These are phyloP conservation scores for Termitomyces sp. DNA, from an alignment of 768 basidiomycete species.

Conservation along the genomic window DNA sequence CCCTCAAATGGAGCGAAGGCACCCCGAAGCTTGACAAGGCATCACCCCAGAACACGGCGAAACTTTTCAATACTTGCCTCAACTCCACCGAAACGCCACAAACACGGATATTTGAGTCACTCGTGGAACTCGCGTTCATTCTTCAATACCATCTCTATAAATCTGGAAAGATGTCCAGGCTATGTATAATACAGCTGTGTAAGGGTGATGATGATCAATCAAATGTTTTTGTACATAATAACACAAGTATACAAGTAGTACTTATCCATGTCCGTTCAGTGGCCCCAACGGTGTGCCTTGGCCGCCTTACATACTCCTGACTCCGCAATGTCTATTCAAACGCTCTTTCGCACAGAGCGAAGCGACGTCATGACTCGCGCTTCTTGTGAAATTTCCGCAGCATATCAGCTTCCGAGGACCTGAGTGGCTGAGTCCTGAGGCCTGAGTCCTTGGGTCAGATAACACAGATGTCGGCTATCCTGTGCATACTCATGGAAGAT, in stretches of 20 bases:
- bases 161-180: background rate
- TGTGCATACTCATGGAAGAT: background rate
- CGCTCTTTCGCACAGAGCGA: background rate
- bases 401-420: background rate
- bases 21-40: background rate
- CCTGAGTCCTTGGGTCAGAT: too few relatives aligned
- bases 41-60: background rate
- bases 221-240: background rate
- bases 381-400: background rate
- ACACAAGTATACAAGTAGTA: background rate
- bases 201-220: background rate
- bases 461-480: background rate
- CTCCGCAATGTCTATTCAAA: background rate
- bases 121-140: background rate
- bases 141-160: background rate
- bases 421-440: background rate
- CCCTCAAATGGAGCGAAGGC: constrained; percentile 10
- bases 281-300: background rate
- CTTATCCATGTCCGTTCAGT: background rate
- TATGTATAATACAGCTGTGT: background rate
- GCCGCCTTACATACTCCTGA: too few relatives aligned
- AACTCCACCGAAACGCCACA: background rate
- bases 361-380: background rate
- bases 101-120: background rate
- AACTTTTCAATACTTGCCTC: too few relatives aligned